These are phyloP conservation scores for Phragmites australis DNA, from an alignment of 176 grass and related monocot species.

Conservation along the genomic window DNA sequence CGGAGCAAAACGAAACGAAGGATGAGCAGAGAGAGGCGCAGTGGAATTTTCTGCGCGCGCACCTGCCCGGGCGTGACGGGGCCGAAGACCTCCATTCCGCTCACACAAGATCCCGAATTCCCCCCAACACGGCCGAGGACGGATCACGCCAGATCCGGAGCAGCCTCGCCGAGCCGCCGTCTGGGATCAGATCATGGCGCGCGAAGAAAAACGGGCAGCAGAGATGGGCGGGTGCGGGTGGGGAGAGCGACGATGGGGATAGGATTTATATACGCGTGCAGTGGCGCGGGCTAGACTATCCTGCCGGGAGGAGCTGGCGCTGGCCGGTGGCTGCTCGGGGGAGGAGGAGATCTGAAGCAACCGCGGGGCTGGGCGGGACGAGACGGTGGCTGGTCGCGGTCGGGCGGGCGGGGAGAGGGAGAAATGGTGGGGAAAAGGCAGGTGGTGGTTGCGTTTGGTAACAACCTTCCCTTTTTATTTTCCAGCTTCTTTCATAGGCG, in stretches of 20 bases:
- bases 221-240: neutral
- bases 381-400: slow-evolving; percentile 51
- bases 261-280: slow-evolving; percentile 18
- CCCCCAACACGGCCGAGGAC: neutral
- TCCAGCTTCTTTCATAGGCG: neutral
- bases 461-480: neutral
- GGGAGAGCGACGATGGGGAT: slow-evolving; percentile 37
- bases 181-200: slow-evolving; percentile 1
- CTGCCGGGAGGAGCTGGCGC: neutral
- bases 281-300: slow-evolving; percentile 1
- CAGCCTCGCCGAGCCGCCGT: neutral
- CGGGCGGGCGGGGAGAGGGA: neutral
- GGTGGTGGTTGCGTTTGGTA: slow-evolving; percentile 35
- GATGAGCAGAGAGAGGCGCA: too few relatives aligned
- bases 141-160: slow-evolving; percentile 33
- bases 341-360: slow-evolving; percentile 63
- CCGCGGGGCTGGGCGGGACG: neutral
- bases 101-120: slow-evolving; percentile 16
- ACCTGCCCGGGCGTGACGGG: slow-evolving; percentile 72
- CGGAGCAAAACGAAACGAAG: neutral
- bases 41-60: neutral
- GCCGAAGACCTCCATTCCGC: slow-evolving; percentile 68
- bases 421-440: slow-evolving; percentile 17
- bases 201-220: neutral
- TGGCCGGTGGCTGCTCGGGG: neutral